Evolutionary conservation across 495 filamentous ascomycete species (phyloP), one percentile per base, ranked within the genome.

Genomic region (Bryoglossum gracile): DNA sequence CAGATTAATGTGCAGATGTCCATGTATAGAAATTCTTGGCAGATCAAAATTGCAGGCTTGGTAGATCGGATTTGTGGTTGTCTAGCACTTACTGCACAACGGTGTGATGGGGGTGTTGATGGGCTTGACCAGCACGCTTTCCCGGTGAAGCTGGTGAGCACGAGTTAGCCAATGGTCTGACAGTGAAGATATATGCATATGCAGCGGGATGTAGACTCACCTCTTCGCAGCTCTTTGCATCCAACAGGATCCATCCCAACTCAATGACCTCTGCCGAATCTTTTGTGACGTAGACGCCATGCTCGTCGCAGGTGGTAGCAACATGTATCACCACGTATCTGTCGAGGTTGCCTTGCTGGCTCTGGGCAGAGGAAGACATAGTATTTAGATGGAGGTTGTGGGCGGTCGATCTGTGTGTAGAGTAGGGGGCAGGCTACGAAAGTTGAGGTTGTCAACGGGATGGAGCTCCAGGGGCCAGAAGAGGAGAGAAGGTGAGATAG

Each of bases 231-330:
- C 77, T 82, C 70, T 90, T 88, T 45, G 89, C 82, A 67, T 98
- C 89, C 48, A 97, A 74, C 53, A 98, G 67, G 57, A 97, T 94
- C 94, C 92, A 98, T 38, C 92, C 92, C 59, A 98, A 75, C 76
- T 98, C 92, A 65, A 98, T 97, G 44, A 98, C 94, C 70, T 98
- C 92, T 48, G 92, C 94, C 30, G 91, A 96, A 64, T 98, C 92
- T 71, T 95, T 96, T 26, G 94, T 97, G 43, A 98, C 92, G 69
- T 97, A 98, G 48, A 98, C 94, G 50, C 92, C 92, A 70, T 98
- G 92, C 62, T 98, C 92, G 67, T 97, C 92, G 69, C 92, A 97
- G 55, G 92, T 98, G 24, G 94, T 98, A 51, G 94, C 92, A 57
- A 97, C 91, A 69, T 97, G 92, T 64, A 96, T 92, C 60, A 98